Conservation (phyloP, 176 grass and related monocot genomes). For the Oropetium thomaeum region DNA sequence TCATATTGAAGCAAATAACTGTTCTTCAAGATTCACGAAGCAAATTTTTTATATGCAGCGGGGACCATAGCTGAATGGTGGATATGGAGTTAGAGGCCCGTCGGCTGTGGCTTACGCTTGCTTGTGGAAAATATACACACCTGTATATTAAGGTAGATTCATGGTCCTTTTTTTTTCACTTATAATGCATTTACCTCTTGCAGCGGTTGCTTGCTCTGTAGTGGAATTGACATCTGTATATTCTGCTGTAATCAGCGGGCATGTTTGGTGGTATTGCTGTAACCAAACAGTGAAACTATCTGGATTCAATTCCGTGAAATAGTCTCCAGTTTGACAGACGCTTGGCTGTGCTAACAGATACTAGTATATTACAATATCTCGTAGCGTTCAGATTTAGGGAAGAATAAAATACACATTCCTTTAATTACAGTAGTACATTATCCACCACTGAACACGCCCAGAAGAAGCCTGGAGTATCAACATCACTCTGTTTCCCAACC, state of each 20-base stretch:
- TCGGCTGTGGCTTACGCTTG: not conserved
- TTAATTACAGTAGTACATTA: too few relatives aligned
- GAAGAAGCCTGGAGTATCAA: not conserved
- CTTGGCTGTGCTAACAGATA: too few relatives aligned
- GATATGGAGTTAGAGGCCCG: too few relatives aligned
- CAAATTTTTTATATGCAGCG: not conserved
- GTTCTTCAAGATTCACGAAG: too few relatives aligned
- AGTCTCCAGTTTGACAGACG: too few relatives aligned
- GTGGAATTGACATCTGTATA: not conserved
- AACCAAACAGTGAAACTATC: not conserved
- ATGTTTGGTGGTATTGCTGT: not conserved
- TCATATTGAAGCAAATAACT: not conserved
- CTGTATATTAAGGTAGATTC: not conserved
- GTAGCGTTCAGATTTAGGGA: too few relatives aligned
- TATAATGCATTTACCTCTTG: not conserved
- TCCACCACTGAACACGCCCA: too few relatives aligned
- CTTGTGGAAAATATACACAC: not conserved
- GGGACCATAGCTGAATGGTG: not conserved
- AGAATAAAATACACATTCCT: too few relatives aligned
- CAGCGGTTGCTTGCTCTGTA: not conserved
- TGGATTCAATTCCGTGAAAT: not conserved
- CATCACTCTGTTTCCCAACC: not conserved
- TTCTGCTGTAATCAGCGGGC: not conserved
- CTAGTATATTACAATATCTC: too few relatives aligned
- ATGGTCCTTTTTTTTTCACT: not conserved